Base-by-base conservation (phyloP, 2,329 filamentous ascomycete genomes). In the Microsporum canis region DNA sequence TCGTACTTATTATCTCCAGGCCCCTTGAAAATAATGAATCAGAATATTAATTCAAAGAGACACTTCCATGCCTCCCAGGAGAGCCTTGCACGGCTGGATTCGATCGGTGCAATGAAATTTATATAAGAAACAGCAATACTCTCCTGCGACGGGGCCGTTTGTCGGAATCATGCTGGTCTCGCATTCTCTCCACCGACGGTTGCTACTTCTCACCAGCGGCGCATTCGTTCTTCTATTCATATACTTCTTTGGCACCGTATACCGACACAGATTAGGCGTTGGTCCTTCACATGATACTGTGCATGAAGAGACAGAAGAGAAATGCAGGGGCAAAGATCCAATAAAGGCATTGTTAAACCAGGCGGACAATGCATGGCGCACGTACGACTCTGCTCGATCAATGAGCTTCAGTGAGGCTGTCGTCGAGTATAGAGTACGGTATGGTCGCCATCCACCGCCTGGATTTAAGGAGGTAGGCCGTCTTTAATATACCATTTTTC, bases 381-480 rank as follows among this genome's bases (percentile, higher is more conserved):
- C 38, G 38, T 57, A 57, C 38, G 38, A 57, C 33, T 29, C 33
- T 17, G 33, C 55, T 12, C 55, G 38, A 6, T 57, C 55, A 12
- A 41, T n/a, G n/a, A 57, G 12, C 33, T 57, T 57, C 55, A 27
- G 23, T 2, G 55, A 57, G 3, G 75, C 77, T 0, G 73, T 77
- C 12, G 65, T 70, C 3, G 72, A 73, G 38, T 81, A 81, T 61
- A 70, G 78, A 7, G 53, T 67, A 17, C 70, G 75, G 17, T 68
- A 77, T 61, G 78, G 78, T 1, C 71, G 79, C 38, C 77, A 80
- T 63, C 79, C 79, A 12, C 79, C 79, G 5, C 79, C 79, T 0
- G 71, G 72, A 1, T 82, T 81, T 65, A 77, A 78, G 55, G 55
- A 57, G 55, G 55, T 57, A n/a, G 6, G 55, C 39, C 38, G 7